A percentile compares a stretch with the other conserved stretches of the same genome.
These are phyloP conservation scores for Allomyces macrogynus DNA, from an alignment of 192 early-diverging fungal species.

Conservation along the genomic window DNA sequence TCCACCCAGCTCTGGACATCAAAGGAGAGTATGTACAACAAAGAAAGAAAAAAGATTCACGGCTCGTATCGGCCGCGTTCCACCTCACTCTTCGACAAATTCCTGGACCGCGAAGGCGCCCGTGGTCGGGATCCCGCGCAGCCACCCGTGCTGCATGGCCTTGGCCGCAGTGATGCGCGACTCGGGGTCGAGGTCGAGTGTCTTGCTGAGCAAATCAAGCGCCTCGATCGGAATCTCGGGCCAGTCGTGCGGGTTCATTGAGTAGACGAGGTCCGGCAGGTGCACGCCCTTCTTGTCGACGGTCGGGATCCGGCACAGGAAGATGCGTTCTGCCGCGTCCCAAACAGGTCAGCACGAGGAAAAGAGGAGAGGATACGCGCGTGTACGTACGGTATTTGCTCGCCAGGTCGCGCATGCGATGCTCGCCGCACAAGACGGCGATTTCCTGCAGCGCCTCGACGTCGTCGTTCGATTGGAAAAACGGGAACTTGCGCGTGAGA, in stretches of 20 bases:
- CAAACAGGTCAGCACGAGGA: not conserved
- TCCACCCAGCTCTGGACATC: no score
- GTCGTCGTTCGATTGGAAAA: conserved; percentile 76
- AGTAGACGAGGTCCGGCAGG: conserved; percentile 16
- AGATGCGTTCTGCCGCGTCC: conserved; percentile 24
- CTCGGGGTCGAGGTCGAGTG: conserved; percentile 33
- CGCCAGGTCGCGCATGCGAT: conserved; percentile 51
- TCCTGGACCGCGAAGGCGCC: not conserved
- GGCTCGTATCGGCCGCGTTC: no score
- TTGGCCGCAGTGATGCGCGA: conserved; percentile 52
- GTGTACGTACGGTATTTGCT: conserved; percentile 28
- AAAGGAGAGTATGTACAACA: no score
- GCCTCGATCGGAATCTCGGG: conserved; percentile 23
- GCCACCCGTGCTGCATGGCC: conserved; percentile 51
- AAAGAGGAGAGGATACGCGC: not conserved
- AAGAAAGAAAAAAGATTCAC: no score
- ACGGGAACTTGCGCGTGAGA: conserved; percentile 64
- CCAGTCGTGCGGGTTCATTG: conserved; percentile 17
- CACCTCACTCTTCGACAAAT: no score
- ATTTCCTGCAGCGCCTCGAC: conserved; percentile 70
- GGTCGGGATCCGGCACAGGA: conserved; percentile 27
- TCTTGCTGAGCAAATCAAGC: conserved; percentile 34
- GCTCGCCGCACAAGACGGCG: conserved; percentile 51
- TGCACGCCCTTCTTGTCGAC: conserved; percentile 10
- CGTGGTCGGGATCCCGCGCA: not conserved